Evolutionary conservation across 176 grass and related monocot species (phyloP).

Genomic region (Rhynchospora pubera): DNA sequence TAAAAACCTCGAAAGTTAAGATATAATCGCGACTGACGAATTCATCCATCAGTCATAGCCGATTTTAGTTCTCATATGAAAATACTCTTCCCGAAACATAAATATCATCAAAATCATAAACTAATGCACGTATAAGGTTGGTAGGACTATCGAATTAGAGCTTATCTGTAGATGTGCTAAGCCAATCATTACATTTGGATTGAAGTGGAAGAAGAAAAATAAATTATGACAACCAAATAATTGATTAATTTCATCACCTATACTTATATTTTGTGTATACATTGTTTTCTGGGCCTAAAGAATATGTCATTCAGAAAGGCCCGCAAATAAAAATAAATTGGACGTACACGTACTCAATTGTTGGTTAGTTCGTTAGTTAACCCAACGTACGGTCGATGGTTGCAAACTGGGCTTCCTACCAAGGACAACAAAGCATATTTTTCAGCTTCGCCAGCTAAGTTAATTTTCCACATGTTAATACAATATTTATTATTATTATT

Average conservation of each 20-base stretch:
- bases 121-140: not conserved
- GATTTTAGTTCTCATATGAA: too few species aligned
- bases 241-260: not conserved
- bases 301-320: not conserved
- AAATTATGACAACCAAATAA: not conserved
- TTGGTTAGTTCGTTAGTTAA: not conserved
- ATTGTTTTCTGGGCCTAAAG: not conserved
- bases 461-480: not conserved
- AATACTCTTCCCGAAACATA: not conserved
- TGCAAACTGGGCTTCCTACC: not conserved
- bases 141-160: not conserved
- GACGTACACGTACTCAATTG: not conserved
- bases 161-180: not conserved
- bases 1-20: too few species aligned
- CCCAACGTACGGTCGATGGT: too few species aligned
- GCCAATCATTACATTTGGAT: not conserved
- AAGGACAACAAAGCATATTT: not conserved
- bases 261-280: not conserved
- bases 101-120: not conserved
- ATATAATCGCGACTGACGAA: too few species aligned
- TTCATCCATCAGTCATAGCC: too few species aligned
- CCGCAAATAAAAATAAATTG: not conserved
- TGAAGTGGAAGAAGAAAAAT: not conserved
- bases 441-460: not conserved
- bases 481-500: too few species aligned